Evolutionary conservation across 2,329 filamentous ascomycete genomes (phyloP), one percentile per base, ranked within the genome.

Genomic region (Sclerotinia trifoliorum): DNA sequence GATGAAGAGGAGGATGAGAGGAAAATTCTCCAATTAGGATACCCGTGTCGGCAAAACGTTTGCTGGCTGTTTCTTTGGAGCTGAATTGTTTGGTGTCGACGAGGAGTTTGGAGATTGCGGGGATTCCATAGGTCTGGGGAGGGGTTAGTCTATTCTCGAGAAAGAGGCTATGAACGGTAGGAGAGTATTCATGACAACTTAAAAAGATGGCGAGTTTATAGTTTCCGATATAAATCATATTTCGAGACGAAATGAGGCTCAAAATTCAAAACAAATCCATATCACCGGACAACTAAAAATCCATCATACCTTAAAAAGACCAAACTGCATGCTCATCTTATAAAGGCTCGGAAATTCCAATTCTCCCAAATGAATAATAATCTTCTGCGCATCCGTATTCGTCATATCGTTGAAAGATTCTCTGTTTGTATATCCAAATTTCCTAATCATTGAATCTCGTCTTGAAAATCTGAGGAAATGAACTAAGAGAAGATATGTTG

Each of bases 321-420:
- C 85, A 74, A 88, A 87, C 67, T 86, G 82, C 6, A 87, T 76
- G 1, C 84, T 80, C 62, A 83, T 85, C 17, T 80, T 75, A 65
- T 79, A 82, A 0, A 82, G 80, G 60, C 80, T 82, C 0, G 86
- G 86, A 70, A 89, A 89, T 72, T 89, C 86, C 4, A 83, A 77
- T 62, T 83, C 78, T 2, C 78, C 76, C 2, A 86, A 66, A 26
- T 78, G 77, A 63, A 76, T 78, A 49, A 83, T 78, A 60, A 88
- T 86, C 52, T 80, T 74, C 68, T 79, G 84, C 1, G 85, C 85
- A 57, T 87, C 81, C 35, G 82, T 77, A 44, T 81, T 80, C 1
- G 84, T 86, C 85, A 87, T 87, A 6, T 77, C 78, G n/a, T 80
- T 76, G 68, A 84, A 77, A 7, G 81, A 80, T 29, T 80, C 79